These are phyloP conservation scores for Eimeria maxima DNA, from an alignment of 169 alveolate species.

Conservation along the genomic window DNA sequence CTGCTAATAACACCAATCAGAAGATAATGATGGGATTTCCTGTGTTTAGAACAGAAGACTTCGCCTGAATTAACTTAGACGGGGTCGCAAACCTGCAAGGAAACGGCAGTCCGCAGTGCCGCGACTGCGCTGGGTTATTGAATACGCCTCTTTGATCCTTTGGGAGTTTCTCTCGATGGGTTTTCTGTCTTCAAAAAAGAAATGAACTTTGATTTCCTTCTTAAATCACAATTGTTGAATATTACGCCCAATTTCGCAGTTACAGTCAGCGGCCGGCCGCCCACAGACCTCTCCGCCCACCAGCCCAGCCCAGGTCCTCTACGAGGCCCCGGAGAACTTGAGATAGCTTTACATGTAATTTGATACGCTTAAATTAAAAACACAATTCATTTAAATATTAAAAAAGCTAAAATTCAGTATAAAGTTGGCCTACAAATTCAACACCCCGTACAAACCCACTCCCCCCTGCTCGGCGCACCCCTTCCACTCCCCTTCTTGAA, in stretches of 20 bases:
- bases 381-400: neutral
- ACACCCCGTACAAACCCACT: neutral
- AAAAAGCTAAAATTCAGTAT: neutral
- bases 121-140: conserved; percentile 4
- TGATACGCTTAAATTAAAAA: neutral
- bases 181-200: neutral
- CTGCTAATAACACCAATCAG: conserved; percentile 5
- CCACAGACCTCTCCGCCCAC: conserved; percentile 25
- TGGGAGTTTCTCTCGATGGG: neutral
- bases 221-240: neutral
- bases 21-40: neutral
- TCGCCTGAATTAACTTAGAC: neutral
- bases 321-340: neutral
- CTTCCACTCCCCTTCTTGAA: neutral
- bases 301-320: conserved; percentile 44
- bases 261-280: neutral
- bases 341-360: neutral
- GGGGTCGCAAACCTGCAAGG: conserved; percentile 6
- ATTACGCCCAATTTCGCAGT: neutral
- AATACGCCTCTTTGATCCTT: neutral
- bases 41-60: neutral
- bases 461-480: neutral
- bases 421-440: neutral
- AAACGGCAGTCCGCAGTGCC: neutral
- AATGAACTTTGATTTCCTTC: neutral